Base-by-base conservation (phyloP, 202 grass and related monocot species). In the Brachypodium distachyon region DNA sequence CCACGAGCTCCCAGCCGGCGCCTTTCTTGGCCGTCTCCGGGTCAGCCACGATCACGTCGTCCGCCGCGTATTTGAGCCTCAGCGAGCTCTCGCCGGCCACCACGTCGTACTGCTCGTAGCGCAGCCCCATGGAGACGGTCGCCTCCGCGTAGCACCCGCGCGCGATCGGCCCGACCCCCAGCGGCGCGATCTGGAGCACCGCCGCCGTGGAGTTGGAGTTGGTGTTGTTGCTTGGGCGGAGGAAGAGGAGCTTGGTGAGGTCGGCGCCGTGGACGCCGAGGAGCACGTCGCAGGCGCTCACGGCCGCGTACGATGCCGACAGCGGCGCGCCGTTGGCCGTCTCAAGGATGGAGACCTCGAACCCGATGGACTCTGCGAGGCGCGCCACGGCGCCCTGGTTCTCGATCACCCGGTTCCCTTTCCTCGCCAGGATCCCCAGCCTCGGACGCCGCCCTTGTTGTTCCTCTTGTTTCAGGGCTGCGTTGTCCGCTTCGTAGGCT, bases 211-310 rank as follows among this genome's bases (percentile, higher is more conserved):
- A n/a, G n/a, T n/a, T n/a, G n/a, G n/a, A n/a, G n/a, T n/a, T n/a
- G n/a, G n/a, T n/a, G n/a, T n/a, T n/a, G 25, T 25, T 39, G n/a
- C 81, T 75, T 0, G 94, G 86, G 0, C 78, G 77, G 16, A 93
- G 89, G 93, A 97, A 97, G 4, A 97, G 79, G 5, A 97, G 81
- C 71, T 87, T 87, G 1, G 93, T 91, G 78, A 97, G 72, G 70
- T 87, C 93, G 0, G 90, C 93, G 21, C 93, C 90, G 66, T 97
- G 93, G 73, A 97, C 93, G 6, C 88, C 90, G 40, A 83, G 72
- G 56, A 90, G 82, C 74, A 76, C 90, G 61, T 97, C 88, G 56
- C 74, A 86, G 4, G 52, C 31, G 55, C 79, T 86, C 73, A 94
- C 21, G 11, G 54, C 11, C 36, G 67, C 71, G 74, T 88, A 88